A percentile compares a stretch with the other conserved stretches of the same genome.
These are phyloP conservation scores for Lithocarpus polystachyus DNA, from an alignment of 306 rosid species.

Conservation along the genomic window DNA sequence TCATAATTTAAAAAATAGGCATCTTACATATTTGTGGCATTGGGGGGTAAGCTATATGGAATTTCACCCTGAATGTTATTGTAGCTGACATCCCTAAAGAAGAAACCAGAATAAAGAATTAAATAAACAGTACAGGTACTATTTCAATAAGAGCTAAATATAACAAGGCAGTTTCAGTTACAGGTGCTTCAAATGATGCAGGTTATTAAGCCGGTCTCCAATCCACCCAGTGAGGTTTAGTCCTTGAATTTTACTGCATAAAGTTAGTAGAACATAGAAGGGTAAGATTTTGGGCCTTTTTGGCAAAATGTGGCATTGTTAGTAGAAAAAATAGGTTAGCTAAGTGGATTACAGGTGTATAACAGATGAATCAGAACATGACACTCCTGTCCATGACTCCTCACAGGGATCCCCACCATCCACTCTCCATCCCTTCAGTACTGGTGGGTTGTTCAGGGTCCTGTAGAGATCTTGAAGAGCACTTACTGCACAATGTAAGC, in stretches of 20 bases:
- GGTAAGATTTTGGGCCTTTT: too few relatives aligned
- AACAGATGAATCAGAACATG: conserved; percentile 73
- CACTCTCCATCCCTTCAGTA: conserved; percentile 63
- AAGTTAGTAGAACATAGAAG: not conserved
- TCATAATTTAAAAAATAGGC: not conserved
- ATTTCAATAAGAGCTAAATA: not conserved
- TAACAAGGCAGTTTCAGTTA: conserved; percentile 9
- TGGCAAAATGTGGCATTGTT: too few relatives aligned
- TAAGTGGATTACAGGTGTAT: conserved; percentile 60
- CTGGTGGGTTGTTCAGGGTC: conserved; percentile 51
- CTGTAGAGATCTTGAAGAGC: conserved; percentile 66
- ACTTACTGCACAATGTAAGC: conserved; percentile 35
- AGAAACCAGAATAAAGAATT: conserved; percentile 25
- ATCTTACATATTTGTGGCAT: conserved; percentile 82
- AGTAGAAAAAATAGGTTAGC: too few relatives aligned
- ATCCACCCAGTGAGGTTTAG: conserved; percentile 75
- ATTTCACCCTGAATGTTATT: conserved; percentile 69
- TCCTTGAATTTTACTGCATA: conserved; percentile 66
- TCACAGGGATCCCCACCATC: conserved; percentile 76
- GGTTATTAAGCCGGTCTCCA: conserved; percentile 56
- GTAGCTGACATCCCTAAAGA: conserved; percentile 74
- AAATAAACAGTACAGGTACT: not conserved
- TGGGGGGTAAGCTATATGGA: conserved; percentile 69
- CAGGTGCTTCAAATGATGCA: conserved; percentile 68
- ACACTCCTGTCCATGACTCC: conserved; percentile 85